phyloP scores from a whole-genome alignment of 1,139 yeast species.

The Hansenula sp. region DNA sequence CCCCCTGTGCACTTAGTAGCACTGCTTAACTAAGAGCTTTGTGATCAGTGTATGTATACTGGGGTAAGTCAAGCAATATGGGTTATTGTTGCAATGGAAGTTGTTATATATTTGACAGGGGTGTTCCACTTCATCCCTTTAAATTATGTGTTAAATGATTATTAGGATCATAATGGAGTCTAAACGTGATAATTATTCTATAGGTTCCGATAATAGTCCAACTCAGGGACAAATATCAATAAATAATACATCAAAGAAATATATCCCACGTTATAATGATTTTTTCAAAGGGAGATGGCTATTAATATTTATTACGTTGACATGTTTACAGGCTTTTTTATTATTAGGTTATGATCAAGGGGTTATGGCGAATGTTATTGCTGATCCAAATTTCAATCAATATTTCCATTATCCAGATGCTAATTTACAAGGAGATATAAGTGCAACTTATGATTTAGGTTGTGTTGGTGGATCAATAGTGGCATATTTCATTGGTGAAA shows the following conservation, averaged over 20 bases:
- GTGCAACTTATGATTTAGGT: slow-evolving; percentile 72
- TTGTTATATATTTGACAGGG: too few species aligned
- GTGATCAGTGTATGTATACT: too few species aligned
- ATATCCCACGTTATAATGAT: slow-evolving; percentile 2
- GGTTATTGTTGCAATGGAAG: too few species aligned
- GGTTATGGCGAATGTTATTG: slow-evolving; percentile 67
- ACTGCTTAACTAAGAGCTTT: too few species aligned
- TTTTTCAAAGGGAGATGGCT: slow-evolving; percentile 34
- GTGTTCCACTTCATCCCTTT: too few species aligned
- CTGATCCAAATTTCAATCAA: slow-evolving; percentile 57
- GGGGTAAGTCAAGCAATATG: too few species aligned
- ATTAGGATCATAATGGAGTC: too few species aligned
- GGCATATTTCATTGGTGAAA: slow-evolving; percentile 61
- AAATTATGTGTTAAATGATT: too few species aligned
- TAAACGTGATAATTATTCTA: too few species aligned
- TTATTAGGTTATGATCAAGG: slow-evolving; percentile 82
- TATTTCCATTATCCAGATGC: slow-evolving; percentile 26
- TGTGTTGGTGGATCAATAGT: slow-evolving; percentile 71
- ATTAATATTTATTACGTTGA: slow-evolving; percentile 43
- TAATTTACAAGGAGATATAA: slow-evolving; percentile 53
- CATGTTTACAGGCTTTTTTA: slow-evolving; percentile 64
- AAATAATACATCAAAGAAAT: neutral
- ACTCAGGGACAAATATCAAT: too few species aligned
- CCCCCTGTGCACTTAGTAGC: too few species aligned
- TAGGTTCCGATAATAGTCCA: too few species aligned